These are phyloP conservation scores for Zygoascus hellenicus DNA, from an alignment of 1,139 yeast genomes.

Conservation along the genomic window DNA sequence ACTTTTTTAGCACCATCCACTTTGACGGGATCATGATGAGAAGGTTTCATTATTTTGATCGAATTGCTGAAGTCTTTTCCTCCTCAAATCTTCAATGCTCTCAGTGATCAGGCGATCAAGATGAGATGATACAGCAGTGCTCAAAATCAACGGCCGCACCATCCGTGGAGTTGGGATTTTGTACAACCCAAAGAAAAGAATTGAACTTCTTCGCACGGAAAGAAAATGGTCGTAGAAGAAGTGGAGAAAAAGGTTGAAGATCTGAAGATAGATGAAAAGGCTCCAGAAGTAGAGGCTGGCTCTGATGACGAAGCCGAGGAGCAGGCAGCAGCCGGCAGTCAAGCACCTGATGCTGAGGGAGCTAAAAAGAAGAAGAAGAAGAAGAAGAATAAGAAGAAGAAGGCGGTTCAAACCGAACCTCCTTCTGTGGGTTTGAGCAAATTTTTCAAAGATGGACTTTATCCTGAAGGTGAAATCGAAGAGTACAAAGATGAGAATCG, in stretches of 20 bases:
- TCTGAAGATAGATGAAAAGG: slow-evolving; percentile 9
- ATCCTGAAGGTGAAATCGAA: slow-evolving; percentile 70
- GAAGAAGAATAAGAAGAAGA: slow-evolving; percentile 35
- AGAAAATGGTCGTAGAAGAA: slow-evolving; percentile 12
- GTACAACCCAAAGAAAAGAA: background rate
- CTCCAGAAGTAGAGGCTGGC: background rate
- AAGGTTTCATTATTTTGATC: slow-evolving; percentile 23
- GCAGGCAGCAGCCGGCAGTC: slow-evolving; percentile 19
- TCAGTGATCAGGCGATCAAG: no score
- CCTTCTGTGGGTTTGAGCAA: slow-evolving; percentile 52
- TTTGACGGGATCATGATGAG: slow-evolving; percentile 30
- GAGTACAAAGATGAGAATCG: slow-evolving; percentile 58
- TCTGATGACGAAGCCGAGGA: slow-evolving; percentile 18
- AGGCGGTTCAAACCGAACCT: slow-evolving; percentile 39
- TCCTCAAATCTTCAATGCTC: no score
- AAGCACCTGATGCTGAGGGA: slow-evolving; percentile 23
- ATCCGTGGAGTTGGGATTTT: background rate
- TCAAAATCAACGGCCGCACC: no score
- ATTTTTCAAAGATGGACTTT: slow-evolving; percentile 64
- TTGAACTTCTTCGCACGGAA: background rate
- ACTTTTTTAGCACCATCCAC: slow-evolving; percentile 29
- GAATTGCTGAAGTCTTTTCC: background rate
- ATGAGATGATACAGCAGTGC: no score
- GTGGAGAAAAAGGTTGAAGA: slow-evolving; percentile 16
- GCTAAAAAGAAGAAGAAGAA: slow-evolving; percentile 45